Conservation (phyloP, 1,284 basidiomycete genomes). For the Abortiporus biennis region DNA sequence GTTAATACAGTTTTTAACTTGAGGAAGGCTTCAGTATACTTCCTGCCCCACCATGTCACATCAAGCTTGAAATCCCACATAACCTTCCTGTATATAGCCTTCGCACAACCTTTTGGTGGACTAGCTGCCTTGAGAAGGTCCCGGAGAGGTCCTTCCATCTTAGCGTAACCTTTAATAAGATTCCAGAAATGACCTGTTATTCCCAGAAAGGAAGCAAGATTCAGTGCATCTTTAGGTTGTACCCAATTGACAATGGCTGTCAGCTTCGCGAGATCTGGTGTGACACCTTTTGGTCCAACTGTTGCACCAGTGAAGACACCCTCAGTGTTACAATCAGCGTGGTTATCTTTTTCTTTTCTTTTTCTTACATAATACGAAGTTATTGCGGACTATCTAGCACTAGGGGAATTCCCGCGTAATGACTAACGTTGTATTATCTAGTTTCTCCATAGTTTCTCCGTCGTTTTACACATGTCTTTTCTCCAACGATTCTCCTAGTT, state of each 20-base stretch:
- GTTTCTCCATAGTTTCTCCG: too few relatives aligned
- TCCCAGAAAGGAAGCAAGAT: conserved; percentile 21
- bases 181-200: conserved; percentile 21
- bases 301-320: conserved; percentile 26
- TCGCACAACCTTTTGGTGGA: conserved; percentile 3
- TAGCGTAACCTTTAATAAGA: conserved; percentile 12
- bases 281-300: conserved; percentile 24
- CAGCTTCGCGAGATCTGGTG: conserved; percentile 26
- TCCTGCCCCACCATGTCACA: conserved; percentile 6
- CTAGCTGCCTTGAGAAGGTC: conserved; percentile 9
- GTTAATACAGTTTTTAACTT: conserved; percentile 11
- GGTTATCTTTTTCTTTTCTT: too few relatives aligned
- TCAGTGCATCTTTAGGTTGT: conserved; percentile 20
- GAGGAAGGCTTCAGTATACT: conserved; percentile 11
- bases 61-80: conserved; percentile 2
- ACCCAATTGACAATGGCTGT: conserved; percentile 29
- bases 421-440: too few relatives aligned
- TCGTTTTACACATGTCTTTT: too few relatives aligned
- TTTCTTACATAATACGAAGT: too few relatives aligned
- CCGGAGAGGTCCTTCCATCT: conserved; percentile 11
- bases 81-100: conserved; percentile 4
- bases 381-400: too few relatives aligned
- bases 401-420: too few relatives aligned
- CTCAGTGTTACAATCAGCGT: too few relatives aligned
- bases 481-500: too few relatives aligned